These are phyloP conservation scores for Pecoramyces ruminantium DNA, from an alignment of 192 early-diverging fungal species.

Conservation along the genomic window DNA sequence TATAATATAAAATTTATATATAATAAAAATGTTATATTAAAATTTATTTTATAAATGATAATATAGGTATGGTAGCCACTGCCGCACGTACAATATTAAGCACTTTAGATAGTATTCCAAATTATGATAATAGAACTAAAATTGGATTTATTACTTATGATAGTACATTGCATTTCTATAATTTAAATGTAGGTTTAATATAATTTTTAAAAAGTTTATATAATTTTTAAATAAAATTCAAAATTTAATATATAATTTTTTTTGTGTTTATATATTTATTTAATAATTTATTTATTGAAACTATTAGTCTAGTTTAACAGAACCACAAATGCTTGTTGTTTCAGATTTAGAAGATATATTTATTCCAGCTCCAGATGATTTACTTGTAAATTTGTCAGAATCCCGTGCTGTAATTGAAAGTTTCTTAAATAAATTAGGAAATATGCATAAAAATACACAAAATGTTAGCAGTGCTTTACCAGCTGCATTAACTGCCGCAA, in stretches of 20 bases:
- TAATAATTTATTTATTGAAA: too few species aligned
- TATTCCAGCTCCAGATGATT: constrained; percentile 72
- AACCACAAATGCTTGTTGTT: constrained; percentile 90
- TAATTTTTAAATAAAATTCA: neutral
- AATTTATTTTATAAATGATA: too few species aligned
- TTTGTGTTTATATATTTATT: too few species aligned
- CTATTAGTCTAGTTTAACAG: constrained; percentile 23
- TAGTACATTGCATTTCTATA: constrained; percentile 77
- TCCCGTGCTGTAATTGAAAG: constrained; percentile 52
- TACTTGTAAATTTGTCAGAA: constrained; percentile 77
- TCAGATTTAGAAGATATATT: constrained; percentile 80
- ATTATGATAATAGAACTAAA: constrained; percentile 73
- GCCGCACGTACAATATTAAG: constrained; percentile 66
- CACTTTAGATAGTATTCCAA: constrained; percentile 68
- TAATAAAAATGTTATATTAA: neutral
- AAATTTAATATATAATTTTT: too few species aligned
- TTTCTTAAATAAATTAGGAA: constrained; percentile 50
- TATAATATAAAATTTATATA: neutral
- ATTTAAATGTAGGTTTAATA: constrained; percentile 34
- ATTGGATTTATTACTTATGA: constrained; percentile 85
- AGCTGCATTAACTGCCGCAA: constrained; percentile 62
- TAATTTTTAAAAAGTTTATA: neutral
- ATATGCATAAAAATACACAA: constrained; percentile 75
- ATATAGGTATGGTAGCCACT: constrained; percentile 56
- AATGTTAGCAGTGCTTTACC: constrained; percentile 65